A percentile compares a stretch with the other conserved stretches of the same genome.
Conservation (phyloP, 345 rosid species). For the Salix koriyanagi region DNA sequence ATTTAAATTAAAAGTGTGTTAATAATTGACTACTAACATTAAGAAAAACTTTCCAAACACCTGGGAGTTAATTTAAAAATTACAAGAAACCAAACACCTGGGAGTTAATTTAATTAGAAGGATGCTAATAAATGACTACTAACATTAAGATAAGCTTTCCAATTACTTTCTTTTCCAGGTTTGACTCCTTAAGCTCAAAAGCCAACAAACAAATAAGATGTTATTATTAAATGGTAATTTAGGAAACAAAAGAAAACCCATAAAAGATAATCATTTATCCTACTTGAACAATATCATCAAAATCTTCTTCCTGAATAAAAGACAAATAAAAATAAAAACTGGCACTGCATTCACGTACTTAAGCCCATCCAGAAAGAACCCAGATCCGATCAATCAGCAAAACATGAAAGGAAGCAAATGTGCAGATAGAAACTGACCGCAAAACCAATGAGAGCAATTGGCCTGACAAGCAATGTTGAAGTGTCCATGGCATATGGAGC, state of each 20-base stretch:
- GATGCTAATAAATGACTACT: too few relatives aligned
- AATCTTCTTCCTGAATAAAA: neutral
- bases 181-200: neutral
- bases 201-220: neutral
- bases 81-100: too few relatives aligned
- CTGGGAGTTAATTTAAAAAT: too few relatives aligned
- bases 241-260: neutral
- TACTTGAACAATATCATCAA: neutral
- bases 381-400: neutral
- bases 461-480: conserved; percentile 81
- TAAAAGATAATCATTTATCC: neutral
- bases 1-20: neutral
- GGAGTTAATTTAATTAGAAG: too few relatives aligned
- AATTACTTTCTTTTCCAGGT: too few relatives aligned
- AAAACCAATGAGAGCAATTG: conserved; percentile 98
- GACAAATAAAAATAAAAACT: neutral
- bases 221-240: neutral
- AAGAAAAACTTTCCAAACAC: neutral
- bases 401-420: neutral
- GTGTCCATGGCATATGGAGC: conserved; percentile 71
- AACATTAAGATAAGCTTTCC: too few relatives aligned
- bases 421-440: conserved; percentile 34
- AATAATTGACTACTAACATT: neutral
- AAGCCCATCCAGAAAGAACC: neutral
- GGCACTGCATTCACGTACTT: neutral